These are phyloP conservation scores for Trifolium fragiferum DNA, from an alignment of 306 rosid species.

Conservation along the genomic window DNA sequence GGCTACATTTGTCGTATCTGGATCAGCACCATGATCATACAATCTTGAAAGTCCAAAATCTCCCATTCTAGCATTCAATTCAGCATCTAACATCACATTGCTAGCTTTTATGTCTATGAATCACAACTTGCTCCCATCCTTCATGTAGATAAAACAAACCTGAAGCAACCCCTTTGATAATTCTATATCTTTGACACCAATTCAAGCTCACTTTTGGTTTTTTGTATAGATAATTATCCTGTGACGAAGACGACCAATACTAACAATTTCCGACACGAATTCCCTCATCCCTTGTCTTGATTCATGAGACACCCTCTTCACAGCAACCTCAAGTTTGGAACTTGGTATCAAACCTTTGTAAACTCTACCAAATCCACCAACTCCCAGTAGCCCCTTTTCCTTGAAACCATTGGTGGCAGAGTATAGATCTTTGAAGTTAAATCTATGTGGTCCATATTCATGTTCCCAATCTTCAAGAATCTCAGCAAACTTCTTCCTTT, in stretches of 20 bases:
- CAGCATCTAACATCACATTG: conserved; percentile 62
- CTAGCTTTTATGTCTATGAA: conserved; percentile 52
- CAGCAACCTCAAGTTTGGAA: conserved; percentile 64
- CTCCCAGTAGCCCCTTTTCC: conserved; percentile 59
- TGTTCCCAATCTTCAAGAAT: conserved; percentile 71
- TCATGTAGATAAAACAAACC: neutral
- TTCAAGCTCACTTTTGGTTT: conserved; percentile 45
- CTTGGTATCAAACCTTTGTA: conserved; percentile 62
- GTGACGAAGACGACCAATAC: conserved; percentile 72
- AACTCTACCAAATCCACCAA: conserved; percentile 80
- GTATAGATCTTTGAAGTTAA: conserved; percentile 59
- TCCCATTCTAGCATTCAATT: conserved; percentile 64
- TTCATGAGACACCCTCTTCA: conserved; percentile 67
- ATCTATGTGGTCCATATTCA: conserved; percentile 69
- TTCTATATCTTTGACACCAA: conserved; percentile 67
- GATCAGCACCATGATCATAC: conserved; percentile 60
- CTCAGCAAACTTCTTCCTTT: conserved; percentile 53
- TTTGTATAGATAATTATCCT: conserved; percentile 53
- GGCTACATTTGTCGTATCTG: conserved; percentile 64
- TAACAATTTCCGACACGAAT: conserved; percentile 68
- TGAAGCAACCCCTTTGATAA: conserved; percentile 48
- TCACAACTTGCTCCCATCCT: neutral
- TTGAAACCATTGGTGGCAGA: conserved; percentile 69
- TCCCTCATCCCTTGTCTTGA: conserved; percentile 79
- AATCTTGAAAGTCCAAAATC: conserved; percentile 78